phyloP scores from a whole-genome alignment of 2,329 filamentous ascomycete species.

The Trichoderma harzianum region DNA sequence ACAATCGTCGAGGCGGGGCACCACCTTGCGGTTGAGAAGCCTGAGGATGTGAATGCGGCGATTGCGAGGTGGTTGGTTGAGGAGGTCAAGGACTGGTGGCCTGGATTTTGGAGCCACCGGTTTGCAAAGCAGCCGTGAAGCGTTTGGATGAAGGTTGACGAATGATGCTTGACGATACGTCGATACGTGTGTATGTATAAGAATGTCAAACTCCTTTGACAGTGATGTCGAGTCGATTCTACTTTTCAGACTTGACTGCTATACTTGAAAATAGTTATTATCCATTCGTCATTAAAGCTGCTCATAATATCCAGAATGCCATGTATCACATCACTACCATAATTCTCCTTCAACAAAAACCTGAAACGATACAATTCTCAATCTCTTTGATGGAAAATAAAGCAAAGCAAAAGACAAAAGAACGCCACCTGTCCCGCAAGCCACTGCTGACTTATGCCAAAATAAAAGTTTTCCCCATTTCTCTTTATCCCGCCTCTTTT shows the following conservation, averaged over 20 bases:
- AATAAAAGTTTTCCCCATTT: not conserved
- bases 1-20: conserved; percentile 24
- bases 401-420: not conserved
- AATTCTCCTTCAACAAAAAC: not conserved
- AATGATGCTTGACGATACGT: too few relatives aligned
- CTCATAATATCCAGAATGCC: not conserved
- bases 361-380: not conserved
- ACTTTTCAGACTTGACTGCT: not conserved
- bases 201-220: not conserved
- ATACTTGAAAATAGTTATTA: not conserved
- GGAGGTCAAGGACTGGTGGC: conserved; percentile 20
- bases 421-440: not conserved
- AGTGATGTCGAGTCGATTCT: not conserved
- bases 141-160: not conserved
- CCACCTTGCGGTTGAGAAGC: conserved; percentile 21
- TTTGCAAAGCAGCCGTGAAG: not conserved
- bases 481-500: not conserved
- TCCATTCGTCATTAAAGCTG: not conserved
- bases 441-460: not conserved
- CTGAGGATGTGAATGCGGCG: conserved; percentile 23
- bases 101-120: not conserved
- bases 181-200: not conserved
- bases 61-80: conserved; percentile 25
- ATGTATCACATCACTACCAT: not conserved
- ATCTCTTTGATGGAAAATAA: not conserved